Evolutionary conservation across 2,329 filamentous ascomycete genomes (phyloP).

Genomic region (Ophiocordyceps camponoti-floridani): DNA sequence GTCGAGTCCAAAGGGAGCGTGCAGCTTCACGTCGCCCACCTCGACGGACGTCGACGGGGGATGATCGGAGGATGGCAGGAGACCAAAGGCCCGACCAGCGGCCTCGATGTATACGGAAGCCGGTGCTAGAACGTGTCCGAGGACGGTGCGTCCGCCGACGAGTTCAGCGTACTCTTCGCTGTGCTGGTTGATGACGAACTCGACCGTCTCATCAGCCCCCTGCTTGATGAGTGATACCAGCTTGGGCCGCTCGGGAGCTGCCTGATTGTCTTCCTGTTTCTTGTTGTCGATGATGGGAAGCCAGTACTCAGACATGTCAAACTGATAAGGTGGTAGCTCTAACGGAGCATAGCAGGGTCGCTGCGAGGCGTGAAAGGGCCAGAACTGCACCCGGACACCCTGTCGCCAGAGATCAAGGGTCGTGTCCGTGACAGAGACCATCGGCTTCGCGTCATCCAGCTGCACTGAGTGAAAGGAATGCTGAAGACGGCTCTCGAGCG

Average conservation of each 20-base stretch:
- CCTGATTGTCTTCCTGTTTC: not conserved
- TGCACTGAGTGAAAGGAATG: not conserved
- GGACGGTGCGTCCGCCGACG: not conserved
- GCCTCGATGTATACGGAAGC: conserved; percentile 1
- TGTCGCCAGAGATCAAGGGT: conserved; percentile 6
- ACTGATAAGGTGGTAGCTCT: conserved; percentile 12
- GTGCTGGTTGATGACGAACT: not conserved
- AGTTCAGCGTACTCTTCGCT: not conserved
- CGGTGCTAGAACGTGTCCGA: not conserved
- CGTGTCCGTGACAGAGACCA: not conserved
- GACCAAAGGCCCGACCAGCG: not conserved
- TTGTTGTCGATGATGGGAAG: conserved; percentile 2
- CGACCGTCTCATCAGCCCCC: not conserved
- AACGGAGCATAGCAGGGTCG: conserved; percentile 2
- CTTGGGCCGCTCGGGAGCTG: not conserved
- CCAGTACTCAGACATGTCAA: conserved; percentile 11
- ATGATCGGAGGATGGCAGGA: not conserved
- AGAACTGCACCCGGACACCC: conserved; percentile 6
- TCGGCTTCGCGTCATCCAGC: not conserved
- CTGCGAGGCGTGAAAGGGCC: conserved; percentile 8
- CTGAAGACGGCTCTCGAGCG: conserved; percentile 3
- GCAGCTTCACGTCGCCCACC: not conserved
- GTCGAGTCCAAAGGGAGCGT: not conserved
- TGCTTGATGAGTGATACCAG: not conserved
- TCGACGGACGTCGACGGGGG: not conserved